Percentiles rank a stretch among this genome's conserved stretches.
Conservation (phyloP, 208 protist genomes). For the Perkinsela sp. region DNA sequence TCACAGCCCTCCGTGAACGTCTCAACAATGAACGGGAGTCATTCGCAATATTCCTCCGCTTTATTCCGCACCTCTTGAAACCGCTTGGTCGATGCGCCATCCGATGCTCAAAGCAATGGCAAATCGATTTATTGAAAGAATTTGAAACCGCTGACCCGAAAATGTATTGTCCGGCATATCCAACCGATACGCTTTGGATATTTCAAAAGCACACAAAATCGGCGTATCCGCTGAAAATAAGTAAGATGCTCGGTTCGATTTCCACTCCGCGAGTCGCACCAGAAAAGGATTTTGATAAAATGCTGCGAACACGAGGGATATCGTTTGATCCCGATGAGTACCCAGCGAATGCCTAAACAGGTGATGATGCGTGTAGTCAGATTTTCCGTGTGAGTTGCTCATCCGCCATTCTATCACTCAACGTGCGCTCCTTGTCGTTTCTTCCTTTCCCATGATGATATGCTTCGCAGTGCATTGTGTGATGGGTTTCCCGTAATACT, state of each 20-base stretch:
- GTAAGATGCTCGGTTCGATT: neutral
- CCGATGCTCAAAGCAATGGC: neutral
- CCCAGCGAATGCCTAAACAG: too few species aligned
- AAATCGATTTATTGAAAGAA: neutral
- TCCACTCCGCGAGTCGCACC: neutral
- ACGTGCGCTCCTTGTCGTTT: too few species aligned
- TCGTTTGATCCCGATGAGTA: neutral
- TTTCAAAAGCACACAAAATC: neutral
- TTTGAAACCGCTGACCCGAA: neutral
- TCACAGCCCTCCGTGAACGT: neutral
- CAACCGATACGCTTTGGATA: neutral
- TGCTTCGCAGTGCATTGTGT: too few species aligned
- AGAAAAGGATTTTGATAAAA: neutral
- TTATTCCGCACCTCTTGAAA: neutral
- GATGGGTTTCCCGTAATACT: too few species aligned
- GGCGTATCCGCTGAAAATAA: neutral
- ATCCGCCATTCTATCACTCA: too few species aligned
- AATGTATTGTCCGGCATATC: neutral
- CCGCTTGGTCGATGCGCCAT: neutral
- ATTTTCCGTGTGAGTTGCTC: too few species aligned
- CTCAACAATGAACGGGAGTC: neutral
- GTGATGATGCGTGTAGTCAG: too few species aligned
- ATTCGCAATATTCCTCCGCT: neutral
- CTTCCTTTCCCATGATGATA: too few species aligned
- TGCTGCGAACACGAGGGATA: neutral